Base-by-base conservation (phyloP, 2,329 filamentous ascomycete genomes). In the Elsinoe ampelina region DNA sequence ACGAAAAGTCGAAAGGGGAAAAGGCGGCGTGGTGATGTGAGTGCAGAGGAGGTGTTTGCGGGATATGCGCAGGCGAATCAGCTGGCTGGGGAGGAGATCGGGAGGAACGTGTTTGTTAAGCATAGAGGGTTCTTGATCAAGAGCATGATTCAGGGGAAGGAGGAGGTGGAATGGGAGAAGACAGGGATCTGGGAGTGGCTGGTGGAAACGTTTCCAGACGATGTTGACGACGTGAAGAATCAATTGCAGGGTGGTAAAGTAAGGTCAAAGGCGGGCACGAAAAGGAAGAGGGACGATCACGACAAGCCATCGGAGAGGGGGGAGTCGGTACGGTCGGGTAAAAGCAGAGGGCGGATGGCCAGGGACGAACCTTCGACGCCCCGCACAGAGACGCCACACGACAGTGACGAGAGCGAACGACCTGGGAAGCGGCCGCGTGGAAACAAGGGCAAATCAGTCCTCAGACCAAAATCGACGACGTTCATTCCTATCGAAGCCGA, bases 101-200 rank as follows among this genome's bases (percentile, higher is more conserved):
- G 35, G 17, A 22, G 54, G 54, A 64, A 72, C 58, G 60, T 76
- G 6, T 75, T 74, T 57, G 63, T 67, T 63, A 65, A 67, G 54
- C 67, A 70, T 60, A 66, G 67, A 32, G 61, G 69, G n/a, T 77
- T 77, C 58, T 62, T 78, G 52, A 66, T 77, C 3, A 67, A 72
- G 61, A 70, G 69, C 43, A 77, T 78, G 68, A 50, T 76, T 47
- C 69, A 67, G 15, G 67, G 69, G 13, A 72, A 73, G 41, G 72
- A 77, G 45, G 72, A 69, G 13, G 64, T 77, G 19, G 64, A 65
- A 12, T 78, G 76, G 76, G 68, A 65, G 47, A 62, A 63, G 51
- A 75, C 71, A 4, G 68, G 72, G 2, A 58, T 78, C 2, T 77
- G 71, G 59, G 64, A 70, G 45, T 68, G 73, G 45, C 64, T 76